Conservation (phyloP, 225 moss, liverwort and hornwort species). For the Pleurozium schreberi region DNA sequence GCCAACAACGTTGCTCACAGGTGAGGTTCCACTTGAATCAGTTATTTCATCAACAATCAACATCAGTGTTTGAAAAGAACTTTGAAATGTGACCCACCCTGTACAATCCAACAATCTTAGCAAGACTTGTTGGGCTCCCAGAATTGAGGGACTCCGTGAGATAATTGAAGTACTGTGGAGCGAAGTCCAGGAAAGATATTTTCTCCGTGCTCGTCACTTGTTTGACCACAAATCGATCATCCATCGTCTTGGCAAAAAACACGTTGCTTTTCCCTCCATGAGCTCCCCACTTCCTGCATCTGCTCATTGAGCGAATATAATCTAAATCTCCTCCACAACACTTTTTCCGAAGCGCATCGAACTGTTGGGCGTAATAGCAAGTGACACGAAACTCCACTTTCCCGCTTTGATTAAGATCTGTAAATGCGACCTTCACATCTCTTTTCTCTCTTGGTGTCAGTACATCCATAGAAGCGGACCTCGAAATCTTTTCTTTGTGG, state of each 20-base stretch:
- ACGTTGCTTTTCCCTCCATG: constrained; percentile 98
- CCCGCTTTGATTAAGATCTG: constrained; percentile 39
- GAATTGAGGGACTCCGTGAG: constrained; percentile 67
- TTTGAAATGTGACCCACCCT: constrained; percentile 37
- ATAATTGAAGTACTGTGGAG: constrained; percentile 85
- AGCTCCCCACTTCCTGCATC: constrained; percentile 94
- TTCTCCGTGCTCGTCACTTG: constrained; percentile 93
- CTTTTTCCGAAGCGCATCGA: constrained; percentile 76
- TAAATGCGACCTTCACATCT: constrained; percentile 52
- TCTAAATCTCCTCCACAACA: constrained; percentile 69
- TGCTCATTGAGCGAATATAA: constrained; percentile 80
- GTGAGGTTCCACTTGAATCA: neutral
- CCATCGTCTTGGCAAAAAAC: constrained; percentile 88
- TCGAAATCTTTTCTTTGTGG: constrained; percentile 10
- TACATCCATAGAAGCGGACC: constrained; percentile 25
- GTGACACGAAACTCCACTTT: constrained; percentile 76
- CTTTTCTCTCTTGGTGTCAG: constrained; percentile 14
- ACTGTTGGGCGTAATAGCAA: constrained; percentile 84
- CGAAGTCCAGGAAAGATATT: constrained; percentile 80
- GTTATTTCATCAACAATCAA: neutral
- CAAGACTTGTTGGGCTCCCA: constrained; percentile 84
- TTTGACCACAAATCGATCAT: constrained; percentile 94
- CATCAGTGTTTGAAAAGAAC: neutral
- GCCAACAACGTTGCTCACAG: neutral
- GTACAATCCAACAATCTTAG: constrained; percentile 90